These are phyloP conservation scores for Avena insularis DNA, from an alignment of 176 grass and related monocot species.

Conservation along the genomic window DNA sequence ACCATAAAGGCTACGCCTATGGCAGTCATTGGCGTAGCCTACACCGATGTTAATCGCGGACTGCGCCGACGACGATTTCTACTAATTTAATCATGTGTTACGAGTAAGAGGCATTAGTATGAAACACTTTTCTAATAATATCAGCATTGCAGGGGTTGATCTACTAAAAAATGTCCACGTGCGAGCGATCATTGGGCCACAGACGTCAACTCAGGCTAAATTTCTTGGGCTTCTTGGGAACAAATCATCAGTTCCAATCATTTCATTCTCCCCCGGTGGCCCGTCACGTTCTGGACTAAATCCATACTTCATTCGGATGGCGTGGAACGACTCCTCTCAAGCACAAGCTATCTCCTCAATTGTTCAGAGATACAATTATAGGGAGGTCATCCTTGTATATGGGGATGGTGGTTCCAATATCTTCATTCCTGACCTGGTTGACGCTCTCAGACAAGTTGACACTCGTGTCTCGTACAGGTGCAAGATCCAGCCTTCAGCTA, in stretches of 20 bases:
- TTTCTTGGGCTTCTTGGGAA: conserved; percentile 66
- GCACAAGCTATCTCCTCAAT: conserved; percentile 62
- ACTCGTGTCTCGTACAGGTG: conserved; percentile 44
- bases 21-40: too few relatives aligned
- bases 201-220: conserved; percentile 66
- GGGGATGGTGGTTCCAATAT: conserved; percentile 56
- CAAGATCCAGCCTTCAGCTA: conserved; percentile 50
- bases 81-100: too few relatives aligned
- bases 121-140: too few relatives aligned
- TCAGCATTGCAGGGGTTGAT: conserved; percentile 38
- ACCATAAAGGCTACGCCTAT: too few relatives aligned
- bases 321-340: conserved; percentile 71
- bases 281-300: conserved; percentile 39
- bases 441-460: conserved; percentile 51
- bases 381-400: conserved; percentile 57
- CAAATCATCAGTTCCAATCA: conserved; percentile 64
- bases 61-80: too few relatives aligned
- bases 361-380: conserved; percentile 57
- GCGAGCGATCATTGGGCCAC: conserved; percentile 70
- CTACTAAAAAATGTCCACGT: conserved; percentile 72
- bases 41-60: too few relatives aligned
- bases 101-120: too few relatives aligned
- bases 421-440: conserved; percentile 64
- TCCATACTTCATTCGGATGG: conserved; percentile 66
- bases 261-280: conserved; percentile 66